Conservation (phyloP, 805 yeast genomes). For the Candida railenensis region DNA sequence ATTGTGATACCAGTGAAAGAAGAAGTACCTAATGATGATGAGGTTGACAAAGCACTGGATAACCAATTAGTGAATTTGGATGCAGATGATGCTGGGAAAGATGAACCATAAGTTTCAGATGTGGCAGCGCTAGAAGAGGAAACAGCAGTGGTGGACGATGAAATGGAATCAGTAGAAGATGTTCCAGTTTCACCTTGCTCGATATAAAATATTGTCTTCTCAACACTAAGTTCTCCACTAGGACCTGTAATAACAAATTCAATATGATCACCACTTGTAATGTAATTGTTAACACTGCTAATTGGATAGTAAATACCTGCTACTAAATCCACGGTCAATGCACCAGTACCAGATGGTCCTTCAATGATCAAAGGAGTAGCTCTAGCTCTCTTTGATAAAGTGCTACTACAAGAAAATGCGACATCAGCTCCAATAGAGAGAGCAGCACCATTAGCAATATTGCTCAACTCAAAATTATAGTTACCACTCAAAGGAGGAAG, state of each 20-base stretch:
- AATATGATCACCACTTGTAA: background rate
- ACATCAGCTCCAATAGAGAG: background rate
- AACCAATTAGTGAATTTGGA: background rate
- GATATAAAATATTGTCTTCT: background rate
- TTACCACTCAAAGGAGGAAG: background rate
- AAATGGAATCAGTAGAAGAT: background rate
- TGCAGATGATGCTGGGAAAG: conserved; percentile 4
- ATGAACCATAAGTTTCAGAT: background rate
- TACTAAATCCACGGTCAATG: conserved; percentile 1
- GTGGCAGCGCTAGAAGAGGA: conserved; percentile 1
- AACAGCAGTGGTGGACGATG: background rate
- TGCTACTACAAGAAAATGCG: background rate
- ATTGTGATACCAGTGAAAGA: background rate
- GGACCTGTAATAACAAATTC: background rate
- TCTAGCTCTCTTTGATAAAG: background rate
- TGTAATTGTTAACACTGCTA: conserved; percentile 11
- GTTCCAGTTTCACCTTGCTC: conserved; percentile 6
- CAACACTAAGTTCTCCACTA: background rate
- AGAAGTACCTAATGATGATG: background rate
- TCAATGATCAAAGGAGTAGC: background rate
- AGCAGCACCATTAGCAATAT: background rate
- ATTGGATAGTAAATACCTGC: conserved; percentile 16
- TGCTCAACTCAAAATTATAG: background rate
- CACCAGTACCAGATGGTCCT: background rate
- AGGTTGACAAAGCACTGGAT: background rate